Conservation (phyloP, 2,329 filamentous ascomycete genomes). For the Incumbomyces delicatus region DNA sequence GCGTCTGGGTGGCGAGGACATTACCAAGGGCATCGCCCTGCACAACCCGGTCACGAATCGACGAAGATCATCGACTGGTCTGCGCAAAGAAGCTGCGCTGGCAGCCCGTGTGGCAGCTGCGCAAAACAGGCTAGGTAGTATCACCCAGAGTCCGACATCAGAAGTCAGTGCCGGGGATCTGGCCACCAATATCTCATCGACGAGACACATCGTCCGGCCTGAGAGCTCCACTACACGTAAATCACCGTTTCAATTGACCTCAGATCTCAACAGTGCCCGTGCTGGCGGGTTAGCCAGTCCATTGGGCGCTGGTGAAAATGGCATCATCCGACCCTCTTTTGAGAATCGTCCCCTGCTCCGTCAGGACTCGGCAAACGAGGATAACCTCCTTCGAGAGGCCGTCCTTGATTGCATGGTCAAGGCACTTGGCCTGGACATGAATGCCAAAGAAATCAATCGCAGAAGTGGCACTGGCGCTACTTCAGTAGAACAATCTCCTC, state of each 20-base stretch:
- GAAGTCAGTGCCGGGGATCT: constrained; percentile 67
- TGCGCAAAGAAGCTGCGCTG: constrained; percentile 70
- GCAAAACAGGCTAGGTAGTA: constrained; percentile 10
- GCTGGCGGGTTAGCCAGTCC: constrained; percentile 26
- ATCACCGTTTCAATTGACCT: not conserved
- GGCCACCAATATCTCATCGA: not conserved
- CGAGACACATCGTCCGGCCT: not conserved
- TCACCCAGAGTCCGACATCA: constrained; percentile 22
- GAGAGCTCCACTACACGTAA: constrained; percentile 4
- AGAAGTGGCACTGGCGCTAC: constrained; percentile 46
- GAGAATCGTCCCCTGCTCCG: constrained; percentile 45
- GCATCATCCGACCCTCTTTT: constrained; percentile 27
- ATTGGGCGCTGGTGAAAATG: constrained; percentile 34
- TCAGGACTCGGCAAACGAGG: constrained; percentile 77
- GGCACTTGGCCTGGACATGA: constrained; percentile 65
- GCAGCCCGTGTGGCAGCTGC: constrained; percentile 52
- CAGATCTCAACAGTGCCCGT: not conserved
- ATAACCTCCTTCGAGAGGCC: constrained; percentile 76
- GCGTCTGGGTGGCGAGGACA: constrained; percentile 68
- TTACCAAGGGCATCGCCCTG: constrained; percentile 84
- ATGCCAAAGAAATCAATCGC: constrained; percentile 27
- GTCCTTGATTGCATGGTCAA: constrained; percentile 95
- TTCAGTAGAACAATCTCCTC: constrained; percentile 77
- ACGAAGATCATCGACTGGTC: constrained; percentile 60
- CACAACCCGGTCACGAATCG: constrained; percentile 67